Base-by-base conservation (phyloP, 2,329 filamentous ascomycete species). In the Periconia sp. region DNA sequence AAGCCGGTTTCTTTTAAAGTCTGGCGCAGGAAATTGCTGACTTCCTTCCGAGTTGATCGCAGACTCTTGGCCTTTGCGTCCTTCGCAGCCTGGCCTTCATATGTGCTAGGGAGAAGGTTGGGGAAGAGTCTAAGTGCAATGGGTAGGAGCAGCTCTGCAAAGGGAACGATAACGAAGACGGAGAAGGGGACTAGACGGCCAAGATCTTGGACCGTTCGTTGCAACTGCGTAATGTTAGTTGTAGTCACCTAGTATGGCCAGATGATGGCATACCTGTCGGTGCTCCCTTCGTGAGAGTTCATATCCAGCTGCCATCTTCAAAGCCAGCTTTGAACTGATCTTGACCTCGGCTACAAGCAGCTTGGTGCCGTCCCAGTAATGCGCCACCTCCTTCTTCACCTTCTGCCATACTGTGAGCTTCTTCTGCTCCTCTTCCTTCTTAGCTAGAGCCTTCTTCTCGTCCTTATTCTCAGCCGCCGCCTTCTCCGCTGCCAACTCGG, bases 291-390 rank as follows among this genome's bases (percentile, higher is more conserved):
- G 85, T 46, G 89, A 96, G 53, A 99, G 83, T 73, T 99, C 94
- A 74, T 99, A 99, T 6, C 94, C 94, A 46, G 89, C 92, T 11
- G 92, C 91, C 94, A 99, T 99, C 78, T 96, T 97, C 70, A 96
- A 72, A 5, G 92, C 94, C 55, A 99, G 76, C 51, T 87, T 87
- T 49, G 88, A 89, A 70, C 92, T 97, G 69, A 99, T 99, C 72
- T 79, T 89, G 66, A 97, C 85, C 74, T 99, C 94, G 2, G 90
- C 88, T 16, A 87, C 92, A 56, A 99, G 78, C 62, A 99, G 79
- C 74, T 99, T 99, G 19, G 91, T 97, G 47, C 94, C 94, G 73
- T 99, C 94, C 92, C 94, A 97, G 76, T 99, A 99, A 71, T 99
- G 94, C 50, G 86, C 84, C 11, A 79, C 80, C 73, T 99, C 94